Evolutionary conservation across 1,284 basidiomycete genomes (phyloP).

Genomic region (Boletellus deceptivus): DNA sequence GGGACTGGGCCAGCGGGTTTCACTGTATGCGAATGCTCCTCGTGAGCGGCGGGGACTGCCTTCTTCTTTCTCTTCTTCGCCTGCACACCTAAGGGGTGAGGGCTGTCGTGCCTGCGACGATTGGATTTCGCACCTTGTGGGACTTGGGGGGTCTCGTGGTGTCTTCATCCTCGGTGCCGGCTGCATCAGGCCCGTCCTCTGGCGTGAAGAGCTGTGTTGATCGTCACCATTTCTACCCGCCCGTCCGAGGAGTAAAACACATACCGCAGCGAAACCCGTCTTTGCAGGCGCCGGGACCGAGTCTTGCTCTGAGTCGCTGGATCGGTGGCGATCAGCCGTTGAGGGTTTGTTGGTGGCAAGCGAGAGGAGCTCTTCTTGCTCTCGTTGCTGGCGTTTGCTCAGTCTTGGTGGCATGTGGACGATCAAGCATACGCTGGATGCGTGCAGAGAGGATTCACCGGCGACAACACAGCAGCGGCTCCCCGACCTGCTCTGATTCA

Average conservation of each 20-base stretch:
- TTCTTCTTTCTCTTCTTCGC: slow-evolving; percentile 59
- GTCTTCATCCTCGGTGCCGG: slow-evolving; percentile 28
- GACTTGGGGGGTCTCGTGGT: slow-evolving; percentile 35
- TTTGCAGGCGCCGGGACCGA: slow-evolving; percentile 18
- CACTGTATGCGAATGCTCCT: slow-evolving; percentile 9
- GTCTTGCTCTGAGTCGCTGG: slow-evolving; percentile 26
- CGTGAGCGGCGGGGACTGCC: slow-evolving; percentile 12
- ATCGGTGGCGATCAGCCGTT: slow-evolving; percentile 24
- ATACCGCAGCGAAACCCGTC: slow-evolving; percentile 58
- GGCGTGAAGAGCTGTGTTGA: slow-evolving; percentile 33
- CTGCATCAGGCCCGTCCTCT: slow-evolving; percentile 40
- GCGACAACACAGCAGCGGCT: neutral
- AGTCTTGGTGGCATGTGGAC: slow-evolving; percentile 65
- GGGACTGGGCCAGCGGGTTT: slow-evolving; percentile 13
- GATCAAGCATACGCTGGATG: no score
- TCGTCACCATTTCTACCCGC: slow-evolving; percentile 16
- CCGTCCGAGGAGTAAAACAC: slow-evolving; percentile 31
- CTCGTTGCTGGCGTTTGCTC: slow-evolving; percentile 86
- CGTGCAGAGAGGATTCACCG: no score
- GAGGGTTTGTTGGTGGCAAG: slow-evolving; percentile 36
- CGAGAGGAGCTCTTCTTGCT: slow-evolving; percentile 72
- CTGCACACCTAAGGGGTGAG: slow-evolving; percentile 15
- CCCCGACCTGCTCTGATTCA: neutral
- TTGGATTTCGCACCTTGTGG: slow-evolving; percentile 40
- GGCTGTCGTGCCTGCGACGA: neutral